These are phyloP conservation scores for Conticribra guillardii DNA, from an alignment of 108 stramenopile species.

Conservation along the genomic window DNA sequence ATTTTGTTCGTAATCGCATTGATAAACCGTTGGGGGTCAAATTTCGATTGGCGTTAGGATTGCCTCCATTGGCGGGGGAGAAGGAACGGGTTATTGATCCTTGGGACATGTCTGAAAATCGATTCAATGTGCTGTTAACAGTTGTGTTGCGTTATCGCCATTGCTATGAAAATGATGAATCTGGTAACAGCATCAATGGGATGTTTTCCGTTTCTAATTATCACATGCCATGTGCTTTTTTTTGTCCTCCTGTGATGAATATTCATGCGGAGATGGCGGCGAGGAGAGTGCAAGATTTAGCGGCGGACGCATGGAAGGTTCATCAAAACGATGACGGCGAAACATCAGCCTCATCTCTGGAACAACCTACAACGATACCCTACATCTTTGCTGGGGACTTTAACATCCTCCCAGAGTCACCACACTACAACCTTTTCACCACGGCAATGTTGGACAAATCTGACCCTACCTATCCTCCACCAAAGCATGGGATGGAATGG, in stretches of 20 bases:
- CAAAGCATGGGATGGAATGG: constrained; percentile 75
- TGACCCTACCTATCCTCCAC: constrained; percentile 60
- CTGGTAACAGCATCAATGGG: neutral
- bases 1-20: neutral
- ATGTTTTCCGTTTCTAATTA: constrained; percentile 87
- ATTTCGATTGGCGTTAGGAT: constrained; percentile 2
- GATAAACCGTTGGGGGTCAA: constrained; percentile 9
- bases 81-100: constrained; percentile 49
- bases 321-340: constrained; percentile 16
- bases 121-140: constrained; percentile 76
- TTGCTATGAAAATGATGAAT: constrained; percentile 15
- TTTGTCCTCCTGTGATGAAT: constrained; percentile 85
- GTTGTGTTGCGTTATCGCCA: constrained; percentile 59
- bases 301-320: constrained; percentile 29
- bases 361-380: constrained; percentile 36
- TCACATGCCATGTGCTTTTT: constrained; percentile 98
- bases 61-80: constrained; percentile 1
- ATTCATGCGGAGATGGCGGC: constrained; percentile 81
- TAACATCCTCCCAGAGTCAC: constrained; percentile 89
- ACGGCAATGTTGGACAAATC: constrained; percentile 66
- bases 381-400: constrained; percentile 86
- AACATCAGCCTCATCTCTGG: constrained; percentile 12
- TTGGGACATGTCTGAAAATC: constrained; percentile 77
- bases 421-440: constrained; percentile 89
- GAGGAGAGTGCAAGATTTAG: constrained; percentile 44